phyloP scores from a whole-genome alignment of 2,329 filamentous ascomycete genomes.

The Didymella pinodella region DNA sequence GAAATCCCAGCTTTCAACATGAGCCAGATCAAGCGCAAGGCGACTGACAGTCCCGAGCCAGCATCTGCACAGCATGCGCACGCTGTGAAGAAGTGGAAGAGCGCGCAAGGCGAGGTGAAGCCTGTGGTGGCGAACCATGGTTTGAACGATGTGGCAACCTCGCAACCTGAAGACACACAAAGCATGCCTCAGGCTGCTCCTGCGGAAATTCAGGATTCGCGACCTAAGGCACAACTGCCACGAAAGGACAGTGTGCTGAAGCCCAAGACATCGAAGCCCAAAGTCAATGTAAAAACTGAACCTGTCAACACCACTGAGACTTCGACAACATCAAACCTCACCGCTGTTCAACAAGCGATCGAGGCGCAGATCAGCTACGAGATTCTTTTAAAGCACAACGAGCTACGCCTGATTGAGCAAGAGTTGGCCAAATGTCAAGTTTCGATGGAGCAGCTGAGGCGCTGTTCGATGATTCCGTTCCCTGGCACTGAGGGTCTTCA shows the following conservation, averaged over 20 bases:
- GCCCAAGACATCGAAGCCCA: conserved; percentile 37
- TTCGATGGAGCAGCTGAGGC: conserved; percentile 89
- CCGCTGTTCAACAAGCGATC: conserved; percentile 72
- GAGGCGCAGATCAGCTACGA: conserved; percentile 89
- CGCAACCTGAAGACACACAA: conserved; percentile 25
- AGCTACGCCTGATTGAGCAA: conserved; percentile 92
- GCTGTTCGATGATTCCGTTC: conserved; percentile 91
- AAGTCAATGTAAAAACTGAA: conserved; percentile 33
- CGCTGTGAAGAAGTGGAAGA: conserved; percentile 52
- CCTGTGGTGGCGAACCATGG: conserved; percentile 27
- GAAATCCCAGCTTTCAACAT: conserved; percentile 54
- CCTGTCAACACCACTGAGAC: conserved; percentile 33
- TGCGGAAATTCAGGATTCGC: conserved; percentile 35
- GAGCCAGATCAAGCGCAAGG: conserved; percentile 67
- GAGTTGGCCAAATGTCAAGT: conserved; percentile 95
- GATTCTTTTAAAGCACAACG: conserved; percentile 92
- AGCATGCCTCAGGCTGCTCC: conserved; percentile 31
- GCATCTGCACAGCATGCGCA: conserved; percentile 42
- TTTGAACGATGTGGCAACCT: conserved; percentile 25
- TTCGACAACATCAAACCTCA: conserved; percentile 48
- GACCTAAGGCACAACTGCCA: conserved; percentile 40
- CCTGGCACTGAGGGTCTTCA: conserved; percentile 74
- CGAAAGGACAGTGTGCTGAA: conserved; percentile 43
- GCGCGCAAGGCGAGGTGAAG: conserved; percentile 45
- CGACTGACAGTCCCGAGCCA: conserved; percentile 58